Evolutionary conservation across 2,329 filamentous ascomycete species (phyloP).

Genomic region (Allantophomopsis cytisporea): DNA sequence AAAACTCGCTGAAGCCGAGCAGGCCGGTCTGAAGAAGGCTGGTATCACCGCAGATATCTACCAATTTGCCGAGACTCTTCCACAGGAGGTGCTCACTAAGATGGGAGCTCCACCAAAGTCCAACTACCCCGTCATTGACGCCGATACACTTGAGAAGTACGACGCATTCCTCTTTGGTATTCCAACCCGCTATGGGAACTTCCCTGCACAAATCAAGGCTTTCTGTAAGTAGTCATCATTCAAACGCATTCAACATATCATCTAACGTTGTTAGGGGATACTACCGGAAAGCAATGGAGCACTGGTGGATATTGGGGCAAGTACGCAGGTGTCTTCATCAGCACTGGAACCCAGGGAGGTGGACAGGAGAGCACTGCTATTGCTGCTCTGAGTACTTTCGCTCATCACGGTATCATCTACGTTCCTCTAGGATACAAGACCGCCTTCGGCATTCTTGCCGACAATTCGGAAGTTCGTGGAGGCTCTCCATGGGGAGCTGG

Average conservation of each 20-base stretch:
- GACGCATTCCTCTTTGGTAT: constrained; percentile 89
- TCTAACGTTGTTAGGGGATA: constrained; percentile 48
- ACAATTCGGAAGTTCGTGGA: constrained; percentile 70
- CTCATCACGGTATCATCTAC: constrained; percentile 91
- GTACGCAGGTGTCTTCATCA: constrained; percentile 82
- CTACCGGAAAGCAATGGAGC: constrained; percentile 74
- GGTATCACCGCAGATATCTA: constrained; percentile 72
- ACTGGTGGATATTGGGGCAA: constrained; percentile 72
- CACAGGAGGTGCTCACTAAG: constrained; percentile 70
- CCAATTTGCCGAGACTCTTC: constrained; percentile 80
- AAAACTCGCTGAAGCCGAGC: constrained; percentile 76
- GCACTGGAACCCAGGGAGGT: constrained; percentile 71
- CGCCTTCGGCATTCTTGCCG: constrained; percentile 54
- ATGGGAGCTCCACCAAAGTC: constrained; percentile 80
- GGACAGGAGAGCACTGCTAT: constrained; percentile 87
- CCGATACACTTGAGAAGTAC: constrained; percentile 53
- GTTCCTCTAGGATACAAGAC: constrained; percentile 91
- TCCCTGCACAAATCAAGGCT: constrained; percentile 85
- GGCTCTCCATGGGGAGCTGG: constrained; percentile 89
- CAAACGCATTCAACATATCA: too few species aligned
- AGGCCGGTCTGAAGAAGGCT: constrained; percentile 76
- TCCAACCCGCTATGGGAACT: constrained; percentile 93
- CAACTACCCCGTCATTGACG: constrained; percentile 48
- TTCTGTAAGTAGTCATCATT: constrained; percentile 28
- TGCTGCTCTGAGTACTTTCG: constrained; percentile 67